Percentiles rank a stretch among this genome's conserved stretches.
These are phyloP conservation scores for Lathyrus oleraceus DNA, from an alignment of 306 rosid genomes.

Conservation along the genomic window DNA sequence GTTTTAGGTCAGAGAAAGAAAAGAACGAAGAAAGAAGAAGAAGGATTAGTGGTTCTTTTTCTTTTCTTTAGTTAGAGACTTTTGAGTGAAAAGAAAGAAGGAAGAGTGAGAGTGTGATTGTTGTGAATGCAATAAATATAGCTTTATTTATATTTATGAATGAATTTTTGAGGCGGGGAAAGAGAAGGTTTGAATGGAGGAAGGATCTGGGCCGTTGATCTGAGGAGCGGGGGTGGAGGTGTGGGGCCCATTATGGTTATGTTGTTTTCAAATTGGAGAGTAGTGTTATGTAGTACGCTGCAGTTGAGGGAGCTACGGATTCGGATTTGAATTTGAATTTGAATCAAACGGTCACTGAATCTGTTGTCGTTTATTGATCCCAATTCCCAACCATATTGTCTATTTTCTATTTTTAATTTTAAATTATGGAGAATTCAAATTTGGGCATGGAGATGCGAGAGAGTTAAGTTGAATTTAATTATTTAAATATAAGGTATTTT, in stretches of 20 bases:
- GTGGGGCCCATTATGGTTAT: constrained; percentile 53
- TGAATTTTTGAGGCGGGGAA: constrained; percentile 64
- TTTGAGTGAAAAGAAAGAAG: constrained; percentile 19
- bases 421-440: constrained; percentile 17
- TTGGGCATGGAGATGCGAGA: neutral
- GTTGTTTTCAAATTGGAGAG: neutral
- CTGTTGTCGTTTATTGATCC: constrained; percentile 40
- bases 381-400: constrained; percentile 37
- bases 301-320: constrained; percentile 7
- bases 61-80: constrained; percentile 22
- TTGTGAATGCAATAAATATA: constrained; percentile 40
- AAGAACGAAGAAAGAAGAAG: neutral
- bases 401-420: constrained; percentile 3
- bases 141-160: constrained; percentile 34
- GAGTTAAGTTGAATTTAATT: neutral
- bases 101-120: constrained; percentile 6
- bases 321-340: constrained; percentile 54
- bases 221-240: constrained; percentile 55
- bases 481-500: neutral
- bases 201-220: constrained; percentile 59
- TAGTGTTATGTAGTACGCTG: neutral
- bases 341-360: constrained; percentile 66
- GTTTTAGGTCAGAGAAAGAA: constrained; percentile 3
- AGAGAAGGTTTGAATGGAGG: constrained; percentile 53
- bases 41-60: neutral